phyloP scores from a whole-genome alignment of 2,329 filamentous ascomycete genomes.

The Pseudomassariella vexata region DNA sequence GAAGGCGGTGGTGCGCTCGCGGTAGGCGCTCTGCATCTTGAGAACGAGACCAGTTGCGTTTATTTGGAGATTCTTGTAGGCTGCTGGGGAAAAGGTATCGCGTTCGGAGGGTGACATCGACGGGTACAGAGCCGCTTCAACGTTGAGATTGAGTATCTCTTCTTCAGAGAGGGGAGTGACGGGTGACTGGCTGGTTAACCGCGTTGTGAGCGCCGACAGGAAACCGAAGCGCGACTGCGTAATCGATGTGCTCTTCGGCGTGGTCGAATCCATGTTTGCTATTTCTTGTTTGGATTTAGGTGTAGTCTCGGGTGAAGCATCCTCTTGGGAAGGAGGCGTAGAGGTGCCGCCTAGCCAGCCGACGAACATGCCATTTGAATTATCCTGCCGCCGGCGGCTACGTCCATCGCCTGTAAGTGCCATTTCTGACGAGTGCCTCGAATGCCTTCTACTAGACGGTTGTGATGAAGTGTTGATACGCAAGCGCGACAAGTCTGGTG shows the following conservation, averaged over 20 bases:
- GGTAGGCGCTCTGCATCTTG: slow-evolving; percentile 55
- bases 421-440: slow-evolving; percentile 27
- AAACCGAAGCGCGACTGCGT: slow-evolving; percentile 38
- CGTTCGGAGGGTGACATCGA: slow-evolving; percentile 31
- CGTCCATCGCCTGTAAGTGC: slow-evolving; percentile 35
- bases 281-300: slow-evolving; percentile 22
- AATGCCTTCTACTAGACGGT: slow-evolving; percentile 6
- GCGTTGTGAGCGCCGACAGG: slow-evolving; percentile 37
- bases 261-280: slow-evolving; percentile 22
- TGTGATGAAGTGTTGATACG: slow-evolving; percentile 6
- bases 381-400: slow-evolving; percentile 17
- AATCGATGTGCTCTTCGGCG: slow-evolving; percentile 21
- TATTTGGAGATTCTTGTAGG: slow-evolving; percentile 55
- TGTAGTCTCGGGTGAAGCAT: slow-evolving; percentile 23
- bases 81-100: slow-evolving; percentile 51
- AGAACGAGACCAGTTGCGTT: slow-evolving; percentile 50
- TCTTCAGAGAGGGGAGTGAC: slow-evolving; percentile 31
- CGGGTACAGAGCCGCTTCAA: slow-evolving; percentile 50
- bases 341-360: slow-evolving; percentile 27
- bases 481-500: slow-evolving; percentile 4
- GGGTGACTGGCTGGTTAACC: slow-evolving; percentile 24
- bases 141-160: slow-evolving; percentile 49
- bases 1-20: slow-evolving; percentile 42
- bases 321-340: slow-evolving; percentile 16
- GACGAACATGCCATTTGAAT: slow-evolving; percentile 21